Percentiles rank a stretch among this genome's conserved stretches.
Evolutionary conservation across 129 eudicot species (phyloP).

Genomic region (Gnaphalium uliginosum): DNA sequence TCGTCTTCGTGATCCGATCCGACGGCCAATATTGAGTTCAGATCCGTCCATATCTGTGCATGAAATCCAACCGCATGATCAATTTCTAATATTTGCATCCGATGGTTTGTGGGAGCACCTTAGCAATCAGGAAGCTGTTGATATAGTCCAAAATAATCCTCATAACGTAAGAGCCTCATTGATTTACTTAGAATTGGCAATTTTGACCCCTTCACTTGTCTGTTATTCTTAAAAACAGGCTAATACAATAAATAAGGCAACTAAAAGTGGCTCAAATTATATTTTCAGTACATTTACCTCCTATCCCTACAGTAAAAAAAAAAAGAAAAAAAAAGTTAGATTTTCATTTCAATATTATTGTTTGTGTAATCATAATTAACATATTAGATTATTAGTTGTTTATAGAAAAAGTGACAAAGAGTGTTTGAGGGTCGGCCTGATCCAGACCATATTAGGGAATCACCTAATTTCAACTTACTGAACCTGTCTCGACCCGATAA

Average conservation of each 20-base stretch:
- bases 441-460: neutral
- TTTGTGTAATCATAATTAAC: neutral
- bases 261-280: neutral
- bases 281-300: neutral
- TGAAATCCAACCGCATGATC: constrained; percentile 75
- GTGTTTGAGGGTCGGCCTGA: neutral
- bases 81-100: constrained; percentile 83
- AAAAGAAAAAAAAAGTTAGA: no score
- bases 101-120: constrained; percentile 99
- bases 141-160: constrained; percentile 70
- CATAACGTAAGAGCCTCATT: constrained; percentile 48
- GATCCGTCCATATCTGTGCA: constrained; percentile 78
- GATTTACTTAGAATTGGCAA: neutral
- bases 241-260: no score
- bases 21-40: constrained; percentile 72
- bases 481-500: neutral
- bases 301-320: no score
- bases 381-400: neutral
- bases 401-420: neutral
- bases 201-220: neutral
- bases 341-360: neutral
- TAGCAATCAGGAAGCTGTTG: constrained; percentile 87
- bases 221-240: no score
- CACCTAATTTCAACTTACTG: neutral
- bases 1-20: constrained; percentile 80